Percentiles rank a stretch among this genome's conserved stretches.
phyloP scores from a whole-genome alignment of 2,329 filamentous ascomycete species.

The Rhinocladiella similis region DNA sequence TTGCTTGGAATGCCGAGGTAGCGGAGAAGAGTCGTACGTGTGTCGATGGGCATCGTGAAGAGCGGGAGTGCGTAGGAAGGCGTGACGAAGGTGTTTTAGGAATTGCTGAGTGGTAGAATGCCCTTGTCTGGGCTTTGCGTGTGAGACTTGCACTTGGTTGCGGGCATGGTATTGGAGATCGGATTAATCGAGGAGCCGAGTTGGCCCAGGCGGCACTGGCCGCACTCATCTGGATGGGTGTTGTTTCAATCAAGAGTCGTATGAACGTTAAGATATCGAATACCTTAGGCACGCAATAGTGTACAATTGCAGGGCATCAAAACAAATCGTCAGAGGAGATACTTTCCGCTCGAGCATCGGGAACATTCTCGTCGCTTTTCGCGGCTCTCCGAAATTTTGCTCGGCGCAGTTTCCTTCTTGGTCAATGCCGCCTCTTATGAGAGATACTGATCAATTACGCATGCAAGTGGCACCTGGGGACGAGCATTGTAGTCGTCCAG shows the following conservation, averaged over 20 bases:
- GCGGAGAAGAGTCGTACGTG: conserved; percentile 40
- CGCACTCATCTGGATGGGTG: conserved; percentile 37
- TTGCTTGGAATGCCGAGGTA: conserved; percentile 61
- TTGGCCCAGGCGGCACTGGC: conserved; percentile 42
- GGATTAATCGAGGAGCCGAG: conserved; percentile 42
- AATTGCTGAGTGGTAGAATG: conserved; percentile 37
- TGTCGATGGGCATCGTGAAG: neutral
- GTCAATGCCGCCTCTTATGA: neutral
- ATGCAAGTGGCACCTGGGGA: conserved; percentile 1
- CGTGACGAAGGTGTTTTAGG: conserved; percentile 29
- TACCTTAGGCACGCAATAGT: neutral
- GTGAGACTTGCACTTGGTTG: conserved; percentile 36
- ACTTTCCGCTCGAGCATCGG: too few relatives aligned
- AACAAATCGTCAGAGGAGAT: too few relatives aligned
- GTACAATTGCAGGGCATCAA: neutral
- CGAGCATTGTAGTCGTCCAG: neutral
- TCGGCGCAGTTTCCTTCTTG: conserved; percentile 13
- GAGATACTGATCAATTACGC: conserved; percentile 1
- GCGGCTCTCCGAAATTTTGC: conserved; percentile 6
- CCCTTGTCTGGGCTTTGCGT: conserved; percentile 37
- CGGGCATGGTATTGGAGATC: conserved; percentile 41
- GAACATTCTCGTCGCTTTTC: too few relatives aligned
- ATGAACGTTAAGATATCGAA: neutral
- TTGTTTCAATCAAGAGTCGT: neutral
- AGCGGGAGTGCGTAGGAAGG: conserved; percentile 3